Conservation (phyloP, 768 basidiomycete species). For the Panellus pusillus region DNA sequence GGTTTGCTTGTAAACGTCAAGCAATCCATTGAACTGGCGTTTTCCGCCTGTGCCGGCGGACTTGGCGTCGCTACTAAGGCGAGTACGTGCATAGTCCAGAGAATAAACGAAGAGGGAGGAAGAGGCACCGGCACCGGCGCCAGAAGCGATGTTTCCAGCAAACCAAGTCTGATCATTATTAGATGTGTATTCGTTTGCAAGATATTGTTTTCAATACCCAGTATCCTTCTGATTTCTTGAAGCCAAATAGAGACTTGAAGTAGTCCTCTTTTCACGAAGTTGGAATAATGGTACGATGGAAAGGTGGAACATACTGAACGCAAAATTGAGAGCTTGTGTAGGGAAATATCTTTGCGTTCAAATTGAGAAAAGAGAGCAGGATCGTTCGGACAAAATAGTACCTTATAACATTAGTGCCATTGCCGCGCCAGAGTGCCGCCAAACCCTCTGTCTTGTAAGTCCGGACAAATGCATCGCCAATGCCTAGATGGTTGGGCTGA, state of each 20-base stretch:
- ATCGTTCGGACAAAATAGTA: slow-evolving; percentile 45
- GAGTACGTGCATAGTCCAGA: slow-evolving; percentile 86
- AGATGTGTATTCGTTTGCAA: neutral
- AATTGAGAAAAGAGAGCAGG: neutral
- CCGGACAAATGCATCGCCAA: slow-evolving; percentile 71
- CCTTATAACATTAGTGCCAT: slow-evolving; percentile 90
- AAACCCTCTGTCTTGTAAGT: slow-evolving; percentile 82
- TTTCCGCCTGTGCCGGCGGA: slow-evolving; percentile 66
- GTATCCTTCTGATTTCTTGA: slow-evolving; percentile 84
- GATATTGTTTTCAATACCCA: slow-evolving; percentile 38
- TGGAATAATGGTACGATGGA: slow-evolving; percentile 5
- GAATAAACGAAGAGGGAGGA: slow-evolving; percentile 89
- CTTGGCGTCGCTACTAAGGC: slow-evolving; percentile 83
- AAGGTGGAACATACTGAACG: slow-evolving; percentile 64
- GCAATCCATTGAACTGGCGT: slow-evolving; percentile 83
- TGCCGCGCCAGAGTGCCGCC: slow-evolving; percentile 81
- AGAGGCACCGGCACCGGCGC: slow-evolving; percentile 85
- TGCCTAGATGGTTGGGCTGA: slow-evolving; percentile 31
- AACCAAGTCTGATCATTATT: slow-evolving; percentile 53
- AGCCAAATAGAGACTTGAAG: slow-evolving; percentile 86
- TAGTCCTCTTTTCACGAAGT: slow-evolving; percentile 56
- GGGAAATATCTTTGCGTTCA: slow-evolving; percentile 39
- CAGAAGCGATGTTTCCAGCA: slow-evolving; percentile 79
- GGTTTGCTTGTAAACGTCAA: slow-evolving; percentile 84
- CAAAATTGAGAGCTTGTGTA: slow-evolving; percentile 88